Evolutionary conservation across 495 filamentous ascomycete species (phyloP).

Genomic region (Penicillium verhagenii): DNA sequence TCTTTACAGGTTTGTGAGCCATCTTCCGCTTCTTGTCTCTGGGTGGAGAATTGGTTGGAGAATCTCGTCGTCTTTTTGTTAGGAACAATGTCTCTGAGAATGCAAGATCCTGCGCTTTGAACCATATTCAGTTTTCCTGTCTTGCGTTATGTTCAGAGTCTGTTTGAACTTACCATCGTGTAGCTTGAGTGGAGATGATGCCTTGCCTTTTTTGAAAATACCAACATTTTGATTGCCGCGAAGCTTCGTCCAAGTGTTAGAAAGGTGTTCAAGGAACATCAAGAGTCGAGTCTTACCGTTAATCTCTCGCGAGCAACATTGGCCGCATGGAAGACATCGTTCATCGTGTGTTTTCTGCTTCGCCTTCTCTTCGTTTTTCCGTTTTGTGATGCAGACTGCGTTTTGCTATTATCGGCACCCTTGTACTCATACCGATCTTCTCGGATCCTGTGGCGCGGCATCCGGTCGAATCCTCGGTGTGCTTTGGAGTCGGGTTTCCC

Average conservation of each 20-base stretch:
- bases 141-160: not conserved
- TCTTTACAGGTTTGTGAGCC: not conserved
- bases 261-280: conserved; percentile 10
- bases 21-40: not conserved
- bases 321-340: conserved; percentile 61
- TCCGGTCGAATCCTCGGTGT: conserved; percentile 49
- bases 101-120: not conserved
- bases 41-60: not conserved
- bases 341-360: conserved; percentile 47
- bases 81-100: not conserved
- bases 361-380: conserved; percentile 38
- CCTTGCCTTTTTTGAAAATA: conserved; percentile 69
- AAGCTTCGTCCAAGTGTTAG: conserved; percentile 46
- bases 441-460: conserved; percentile 60
- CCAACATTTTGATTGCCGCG: conserved; percentile 48
- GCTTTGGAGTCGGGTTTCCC: not conserved
- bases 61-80: not conserved
- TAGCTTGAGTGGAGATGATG: conserved; percentile 56
- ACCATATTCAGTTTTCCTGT: not conserved
- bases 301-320: conserved; percentile 62
- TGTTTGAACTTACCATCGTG: conserved; percentile 29
- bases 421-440: conserved; percentile 54
- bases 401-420: conserved; percentile 3
- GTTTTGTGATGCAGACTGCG: conserved; percentile 15
- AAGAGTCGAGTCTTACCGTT: conserved; percentile 49